Conservation (phyloP, 257 asterid species). For the Haberlea rhodopensis region DNA sequence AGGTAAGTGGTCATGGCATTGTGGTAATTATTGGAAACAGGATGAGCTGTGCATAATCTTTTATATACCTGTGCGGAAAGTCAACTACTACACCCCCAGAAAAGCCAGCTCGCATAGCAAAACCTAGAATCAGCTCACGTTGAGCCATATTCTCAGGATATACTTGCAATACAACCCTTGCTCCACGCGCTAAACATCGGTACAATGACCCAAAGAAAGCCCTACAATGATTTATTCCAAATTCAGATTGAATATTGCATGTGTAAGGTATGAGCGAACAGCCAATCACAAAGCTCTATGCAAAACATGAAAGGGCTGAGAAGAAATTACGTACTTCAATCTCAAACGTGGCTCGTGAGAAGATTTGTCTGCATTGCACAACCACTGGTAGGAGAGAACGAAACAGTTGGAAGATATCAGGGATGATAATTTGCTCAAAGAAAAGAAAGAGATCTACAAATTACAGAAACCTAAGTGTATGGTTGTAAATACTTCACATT, state of each 20-base stretch:
- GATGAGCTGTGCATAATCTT: constrained; percentile 12
- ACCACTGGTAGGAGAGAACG: constrained; percentile 59
- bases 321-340: constrained; percentile 64
- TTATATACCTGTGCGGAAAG: constrained; percentile 80
- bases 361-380: constrained; percentile 97
- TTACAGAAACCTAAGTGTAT: background rate
- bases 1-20: background rate
- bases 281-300: background rate
- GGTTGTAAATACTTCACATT: background rate
- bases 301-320: constrained; percentile 4
- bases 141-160: constrained; percentile 91
- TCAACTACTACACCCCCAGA: constrained; percentile 93
- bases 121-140: constrained; percentile 77
- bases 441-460: constrained; percentile 11
- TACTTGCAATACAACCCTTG: constrained; percentile 89
- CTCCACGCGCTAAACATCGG: constrained; percentile 84
- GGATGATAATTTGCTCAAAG: background rate
- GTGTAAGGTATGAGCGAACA: background rate
- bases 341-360: constrained; percentile 90
- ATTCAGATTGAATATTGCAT: constrained; percentile 14
- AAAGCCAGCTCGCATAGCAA: constrained; percentile 96
- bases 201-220: constrained; percentile 88
- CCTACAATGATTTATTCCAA: constrained; percentile 37
- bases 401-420: constrained; percentile 26
- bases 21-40: background rate